Conservation (phyloP, 2,329 filamentous ascomycete species). For the Penicillium sp. region DNA sequence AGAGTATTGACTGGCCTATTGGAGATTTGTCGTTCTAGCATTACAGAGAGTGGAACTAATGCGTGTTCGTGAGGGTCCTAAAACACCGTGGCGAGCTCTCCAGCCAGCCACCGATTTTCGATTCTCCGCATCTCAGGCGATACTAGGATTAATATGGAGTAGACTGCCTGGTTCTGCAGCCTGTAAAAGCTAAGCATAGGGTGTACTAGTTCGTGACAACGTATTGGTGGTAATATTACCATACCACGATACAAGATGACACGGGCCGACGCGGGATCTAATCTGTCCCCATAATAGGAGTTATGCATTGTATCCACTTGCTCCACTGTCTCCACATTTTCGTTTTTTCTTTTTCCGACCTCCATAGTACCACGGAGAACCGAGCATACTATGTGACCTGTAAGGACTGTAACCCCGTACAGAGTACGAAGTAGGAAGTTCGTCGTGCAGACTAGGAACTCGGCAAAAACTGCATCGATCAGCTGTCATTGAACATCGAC, state of each 20-base stretch:
- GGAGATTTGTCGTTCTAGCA: no score
- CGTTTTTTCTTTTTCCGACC: not conserved
- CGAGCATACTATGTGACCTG: not conserved
- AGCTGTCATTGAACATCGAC: not conserved
- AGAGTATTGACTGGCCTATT: not conserved
- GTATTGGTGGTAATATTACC: not conserved
- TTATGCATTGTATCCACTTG: not conserved
- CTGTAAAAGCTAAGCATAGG: no score
- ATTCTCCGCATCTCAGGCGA: not conserved
- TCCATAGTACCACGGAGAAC: not conserved
- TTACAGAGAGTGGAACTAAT: not conserved
- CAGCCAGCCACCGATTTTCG: slow-evolving; percentile 3
- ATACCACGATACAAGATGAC: not conserved
- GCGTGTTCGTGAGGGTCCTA: not conserved
- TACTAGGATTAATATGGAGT: no score
- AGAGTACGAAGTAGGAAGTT: not conserved
- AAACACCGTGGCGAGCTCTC: not conserved
- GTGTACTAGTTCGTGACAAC: not conserved
- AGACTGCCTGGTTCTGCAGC: no score
- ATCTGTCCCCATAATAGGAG: not conserved
- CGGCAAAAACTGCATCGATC: not conserved
- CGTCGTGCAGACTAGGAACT: not conserved
- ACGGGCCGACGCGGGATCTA: not conserved
- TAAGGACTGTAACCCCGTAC: not conserved
- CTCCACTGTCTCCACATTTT: not conserved